Percentiles rank a stretch among this genome's conserved stretches.
Evolutionary conservation across 2,329 filamentous ascomycete genomes (phyloP).

Genomic region (Blastomyces silverae): DNA sequence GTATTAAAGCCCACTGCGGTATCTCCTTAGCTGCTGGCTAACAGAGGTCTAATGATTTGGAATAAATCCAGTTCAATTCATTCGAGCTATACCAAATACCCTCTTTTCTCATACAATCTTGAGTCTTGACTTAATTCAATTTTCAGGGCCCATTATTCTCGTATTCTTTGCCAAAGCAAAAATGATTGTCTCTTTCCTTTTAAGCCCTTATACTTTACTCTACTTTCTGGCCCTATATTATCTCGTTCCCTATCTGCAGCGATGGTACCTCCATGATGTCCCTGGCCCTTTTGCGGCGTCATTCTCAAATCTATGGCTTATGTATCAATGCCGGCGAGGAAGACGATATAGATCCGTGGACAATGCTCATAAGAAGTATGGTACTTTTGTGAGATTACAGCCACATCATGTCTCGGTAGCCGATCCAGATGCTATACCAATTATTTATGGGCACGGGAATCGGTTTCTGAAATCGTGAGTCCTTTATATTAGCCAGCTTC

Average conservation of each 20-base stretch:
- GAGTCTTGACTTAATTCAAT: too few relatives aligned
- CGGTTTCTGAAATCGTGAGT: slow-evolving; percentile 64
- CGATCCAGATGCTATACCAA: slow-evolving; percentile 67
- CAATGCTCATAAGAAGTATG: slow-evolving; percentile 64
- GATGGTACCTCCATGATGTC: slow-evolving; percentile 44
- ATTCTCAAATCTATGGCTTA: slow-evolving; percentile 75
- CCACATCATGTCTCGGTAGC: slow-evolving; percentile 78
- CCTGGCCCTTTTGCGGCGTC: slow-evolving; percentile 50
- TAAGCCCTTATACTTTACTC: slow-evolving; percentile 40
- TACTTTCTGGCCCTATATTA: slow-evolving; percentile 50
- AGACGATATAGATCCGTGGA: slow-evolving; percentile 60
- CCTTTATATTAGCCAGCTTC: background rate
- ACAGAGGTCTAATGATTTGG: too few relatives aligned
- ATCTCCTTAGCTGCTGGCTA: background rate
- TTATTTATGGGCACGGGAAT: slow-evolving; percentile 73
- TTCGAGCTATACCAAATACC: too few relatives aligned
- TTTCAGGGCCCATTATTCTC: too few relatives aligned
- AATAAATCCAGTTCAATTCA: too few relatives aligned
- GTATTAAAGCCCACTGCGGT: background rate
- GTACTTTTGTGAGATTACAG: slow-evolving; percentile 73
- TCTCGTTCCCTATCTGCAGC: slow-evolving; percentile 51
- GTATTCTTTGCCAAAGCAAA: background rate
- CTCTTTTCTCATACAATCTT: too few relatives aligned
- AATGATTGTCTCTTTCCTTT: slow-evolving; percentile 31
- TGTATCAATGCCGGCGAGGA: slow-evolving; percentile 60